Evolutionary conservation across 1,284 basidiomycete genomes (phyloP), one percentile per base, ranked within the genome.

Genomic region (Ustilago xerochloae): DNA sequence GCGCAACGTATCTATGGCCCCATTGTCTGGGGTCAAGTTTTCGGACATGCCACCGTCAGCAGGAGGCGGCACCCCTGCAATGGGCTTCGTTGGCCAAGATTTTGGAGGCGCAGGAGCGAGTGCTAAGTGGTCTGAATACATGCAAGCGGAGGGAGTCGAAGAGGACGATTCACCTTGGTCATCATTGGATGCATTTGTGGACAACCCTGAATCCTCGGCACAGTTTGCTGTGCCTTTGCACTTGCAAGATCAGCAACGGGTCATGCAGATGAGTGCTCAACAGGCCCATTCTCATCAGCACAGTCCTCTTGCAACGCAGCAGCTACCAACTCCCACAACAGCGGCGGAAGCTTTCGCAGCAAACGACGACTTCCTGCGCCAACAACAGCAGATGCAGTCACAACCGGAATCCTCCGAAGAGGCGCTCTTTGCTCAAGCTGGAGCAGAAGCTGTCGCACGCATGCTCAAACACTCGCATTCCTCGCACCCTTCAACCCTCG

Each of bases 81-180:
- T 36, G n/a, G 20, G n/a, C 4, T 39, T 20, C n/a, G 38, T 16
- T 18, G n/a, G n/a, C 5, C 38, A 39, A 15, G 12, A 10, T 39
- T 18, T 39, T 39, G 38, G 12, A 10, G 38, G 38, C 6, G 24
- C 46, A 18, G 52, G 58, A 43, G 39, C 52, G 24, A 43, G 53
- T 8, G 57, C 47, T 13, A 61, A 58, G 20, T 80, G 78, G 78
- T 75, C 71, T 0, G 61, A 68, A 18, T 77, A 79, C 60, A 79
- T 80, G 78, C 64, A 70, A 12, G 38, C n/a, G 3, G 50, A 24
- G 6, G 56, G 41, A 7, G 36, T 30, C 6, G 55, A 50, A n/a
- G 64, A 50, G 0, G 77, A 72, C 41, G 75, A 79, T 29, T 75
- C 72, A 48, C 78, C 78, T 6, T 80, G 78, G 78, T 68, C 77